Conservation (phyloP, 768 basidiomycete species). For the Psilocybe azurescens region DNA sequence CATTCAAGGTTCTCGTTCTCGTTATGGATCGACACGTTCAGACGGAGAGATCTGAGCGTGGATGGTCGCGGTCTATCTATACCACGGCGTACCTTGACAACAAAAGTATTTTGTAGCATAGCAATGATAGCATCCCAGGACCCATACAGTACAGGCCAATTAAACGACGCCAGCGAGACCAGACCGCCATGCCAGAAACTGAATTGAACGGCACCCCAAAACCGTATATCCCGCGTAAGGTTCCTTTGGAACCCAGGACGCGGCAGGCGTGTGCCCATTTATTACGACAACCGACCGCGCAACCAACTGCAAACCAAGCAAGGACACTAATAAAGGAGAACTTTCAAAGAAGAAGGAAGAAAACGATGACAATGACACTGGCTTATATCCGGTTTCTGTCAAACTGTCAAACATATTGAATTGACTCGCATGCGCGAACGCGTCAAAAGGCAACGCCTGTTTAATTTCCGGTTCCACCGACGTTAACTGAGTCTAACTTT, state of each 20-base stretch:
- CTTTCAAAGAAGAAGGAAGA: too few relatives aligned
- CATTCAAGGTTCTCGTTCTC: too few relatives aligned
- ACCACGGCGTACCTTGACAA: too few relatives aligned
- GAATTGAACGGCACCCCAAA: background rate
- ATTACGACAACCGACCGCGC: too few relatives aligned
- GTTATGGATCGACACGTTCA: too few relatives aligned
- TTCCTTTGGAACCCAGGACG: too few relatives aligned
- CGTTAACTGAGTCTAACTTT: background rate
- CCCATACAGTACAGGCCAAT: background rate
- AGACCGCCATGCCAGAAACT: too few relatives aligned
- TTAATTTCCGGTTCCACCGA: slow-evolving; percentile 16
- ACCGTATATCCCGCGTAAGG: background rate
- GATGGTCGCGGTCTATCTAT: too few relatives aligned
- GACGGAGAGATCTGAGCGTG: too few relatives aligned
- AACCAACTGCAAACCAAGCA: too few relatives aligned
- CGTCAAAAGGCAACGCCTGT: slow-evolving; percentile 2
- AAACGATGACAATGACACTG: background rate
- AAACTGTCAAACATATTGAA: background rate
- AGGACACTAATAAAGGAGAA: too few relatives aligned
- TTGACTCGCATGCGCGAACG: background rate
- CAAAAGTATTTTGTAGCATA: background rate
- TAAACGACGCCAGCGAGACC: background rate
- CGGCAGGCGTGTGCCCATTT: too few relatives aligned
- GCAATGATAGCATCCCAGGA: background rate
- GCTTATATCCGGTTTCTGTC: background rate